Percentiles rank a stretch among this genome's conserved stretches.
phyloP scores from a whole-genome alignment of 2,329 filamentous ascomycete genomes.

The Ophiostoma australiae region DNA sequence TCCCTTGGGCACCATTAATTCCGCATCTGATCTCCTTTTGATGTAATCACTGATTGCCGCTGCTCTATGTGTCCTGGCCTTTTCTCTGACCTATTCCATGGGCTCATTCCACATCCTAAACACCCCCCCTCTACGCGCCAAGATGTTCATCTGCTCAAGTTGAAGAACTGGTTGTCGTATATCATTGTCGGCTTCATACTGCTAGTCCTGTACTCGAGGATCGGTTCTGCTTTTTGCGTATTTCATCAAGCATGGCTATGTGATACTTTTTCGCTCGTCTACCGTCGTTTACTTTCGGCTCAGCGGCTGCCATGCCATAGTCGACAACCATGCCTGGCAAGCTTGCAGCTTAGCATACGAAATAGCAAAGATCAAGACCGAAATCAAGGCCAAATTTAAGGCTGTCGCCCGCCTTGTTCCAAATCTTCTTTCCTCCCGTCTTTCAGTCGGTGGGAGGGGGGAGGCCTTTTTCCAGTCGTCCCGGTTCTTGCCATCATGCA shows the following conservation, averaged over 20 bases:
- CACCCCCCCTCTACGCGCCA: neutral
- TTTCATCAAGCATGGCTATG: neutral
- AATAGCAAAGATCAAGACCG: neutral
- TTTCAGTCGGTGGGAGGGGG: neutral
- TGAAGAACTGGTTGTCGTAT: neutral
- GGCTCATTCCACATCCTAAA: neutral
- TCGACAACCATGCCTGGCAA: neutral
- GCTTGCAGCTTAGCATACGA: neutral
- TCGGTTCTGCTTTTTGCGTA: neutral
- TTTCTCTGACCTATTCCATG: too few relatives aligned
- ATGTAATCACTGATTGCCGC: neutral
- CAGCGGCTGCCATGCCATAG: neutral
- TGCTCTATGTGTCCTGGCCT: neutral
- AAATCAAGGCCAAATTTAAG: neutral
- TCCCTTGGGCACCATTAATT: neutral
- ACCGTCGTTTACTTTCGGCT: neutral
- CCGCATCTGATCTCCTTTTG: neutral
- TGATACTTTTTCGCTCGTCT: neutral
- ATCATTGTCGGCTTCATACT: neutral
- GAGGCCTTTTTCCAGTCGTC: neutral
- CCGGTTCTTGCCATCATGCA: neutral
- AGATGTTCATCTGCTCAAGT: neutral
- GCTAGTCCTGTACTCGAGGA: neutral
- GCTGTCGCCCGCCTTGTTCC: neutral
- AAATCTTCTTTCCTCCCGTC: neutral